A percentile compares a stretch with the other conserved stretches of the same genome.
Evolutionary conservation across 345 rosid genomes (phyloP).

Genomic region (Durio zibethinus): DNA sequence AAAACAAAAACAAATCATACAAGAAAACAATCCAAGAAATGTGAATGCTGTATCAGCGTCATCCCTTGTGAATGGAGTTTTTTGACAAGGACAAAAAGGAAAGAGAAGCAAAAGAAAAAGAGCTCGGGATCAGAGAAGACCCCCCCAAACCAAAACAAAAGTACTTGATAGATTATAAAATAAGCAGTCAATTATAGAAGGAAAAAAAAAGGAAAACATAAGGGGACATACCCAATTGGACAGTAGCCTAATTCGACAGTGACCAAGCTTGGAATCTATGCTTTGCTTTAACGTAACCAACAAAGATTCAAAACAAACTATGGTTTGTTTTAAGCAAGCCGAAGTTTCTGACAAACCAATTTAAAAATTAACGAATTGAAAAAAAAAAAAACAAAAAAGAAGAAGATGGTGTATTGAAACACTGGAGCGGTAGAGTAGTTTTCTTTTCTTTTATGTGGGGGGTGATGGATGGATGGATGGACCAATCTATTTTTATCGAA

Average conservation of each 20-base stretch:
- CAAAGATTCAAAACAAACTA: slow-evolving; percentile 1
- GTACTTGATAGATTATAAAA: not conserved
- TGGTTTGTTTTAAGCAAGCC: slow-evolving; percentile 18
- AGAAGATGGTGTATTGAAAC: not conserved
- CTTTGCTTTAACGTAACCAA: slow-evolving; percentile 24
- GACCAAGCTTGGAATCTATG: slow-evolving; percentile 16
- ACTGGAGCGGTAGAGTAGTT: not conserved
- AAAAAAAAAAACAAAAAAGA: not conserved
- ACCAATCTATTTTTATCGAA: slow-evolving; percentile 11
- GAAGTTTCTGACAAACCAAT: slow-evolving; percentile 36
- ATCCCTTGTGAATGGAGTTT: slow-evolving; percentile 2
- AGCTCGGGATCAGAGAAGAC: slow-evolving; percentile 59
- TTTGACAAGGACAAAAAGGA: slow-evolving; percentile 37
- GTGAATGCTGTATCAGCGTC: not conserved
- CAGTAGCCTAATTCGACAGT: slow-evolving; percentile 19
- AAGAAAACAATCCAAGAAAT: not conserved
- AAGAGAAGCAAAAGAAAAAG: slow-evolving; percentile 21
- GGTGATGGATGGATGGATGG: not conserved
- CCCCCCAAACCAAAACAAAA: not conserved
- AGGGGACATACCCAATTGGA: slow-evolving; percentile 24
- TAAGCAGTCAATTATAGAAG: slow-evolving; percentile 24
- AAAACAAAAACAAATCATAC: not conserved
- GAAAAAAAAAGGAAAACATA: slow-evolving; percentile 21
- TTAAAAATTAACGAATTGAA: not conserved
- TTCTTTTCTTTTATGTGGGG: not conserved